Evolutionary conservation across 805 yeast species (phyloP).

Genomic region (Hemisphaericaspora nanyangensis): DNA sequence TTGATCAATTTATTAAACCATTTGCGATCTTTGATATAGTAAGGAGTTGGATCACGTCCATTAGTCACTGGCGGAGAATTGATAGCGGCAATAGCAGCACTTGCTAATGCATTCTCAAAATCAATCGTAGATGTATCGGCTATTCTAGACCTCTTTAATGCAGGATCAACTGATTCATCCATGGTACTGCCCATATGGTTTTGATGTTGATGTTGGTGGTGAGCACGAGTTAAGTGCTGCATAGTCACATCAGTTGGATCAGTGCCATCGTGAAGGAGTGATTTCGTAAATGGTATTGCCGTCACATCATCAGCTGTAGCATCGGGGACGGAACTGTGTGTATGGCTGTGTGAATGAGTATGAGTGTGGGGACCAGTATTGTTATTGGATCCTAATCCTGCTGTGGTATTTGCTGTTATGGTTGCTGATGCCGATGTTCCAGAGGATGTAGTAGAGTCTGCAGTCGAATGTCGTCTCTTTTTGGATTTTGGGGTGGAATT

Average conservation of each 20-base stretch:
- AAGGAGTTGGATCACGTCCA: slow-evolving; percentile 19
- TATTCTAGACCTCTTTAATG: slow-evolving; percentile 19
- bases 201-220: slow-evolving; percentile 1
- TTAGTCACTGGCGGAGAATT: slow-evolving; percentile 25
- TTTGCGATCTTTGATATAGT: slow-evolving; percentile 31
- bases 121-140: slow-evolving; percentile 12
- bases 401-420: not conserved
- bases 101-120: slow-evolving; percentile 23
- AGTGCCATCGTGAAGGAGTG: not conserved
- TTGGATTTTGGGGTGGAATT: slow-evolving; percentile 7
- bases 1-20: slow-evolving; percentile 34
- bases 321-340: too few relatives aligned
- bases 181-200: slow-evolving; percentile 2
- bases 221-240: not conserved
- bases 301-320: too few relatives aligned
- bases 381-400: not conserved
- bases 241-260: slow-evolving; percentile 3
- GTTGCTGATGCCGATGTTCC: slow-evolving; percentile 9
- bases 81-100: slow-evolving; percentile 31
- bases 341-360: too few relatives aligned
- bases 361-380: not conserved
- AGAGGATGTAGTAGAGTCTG: slow-evolving; percentile 1
- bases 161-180: slow-evolving; percentile 28
- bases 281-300: slow-evolving; percentile 3
- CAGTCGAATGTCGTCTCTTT: slow-evolving; percentile 12